Evolutionary conservation across 2,329 filamentous ascomycete species (phyloP).

Genomic region (Xylariaceae sp.): DNA sequence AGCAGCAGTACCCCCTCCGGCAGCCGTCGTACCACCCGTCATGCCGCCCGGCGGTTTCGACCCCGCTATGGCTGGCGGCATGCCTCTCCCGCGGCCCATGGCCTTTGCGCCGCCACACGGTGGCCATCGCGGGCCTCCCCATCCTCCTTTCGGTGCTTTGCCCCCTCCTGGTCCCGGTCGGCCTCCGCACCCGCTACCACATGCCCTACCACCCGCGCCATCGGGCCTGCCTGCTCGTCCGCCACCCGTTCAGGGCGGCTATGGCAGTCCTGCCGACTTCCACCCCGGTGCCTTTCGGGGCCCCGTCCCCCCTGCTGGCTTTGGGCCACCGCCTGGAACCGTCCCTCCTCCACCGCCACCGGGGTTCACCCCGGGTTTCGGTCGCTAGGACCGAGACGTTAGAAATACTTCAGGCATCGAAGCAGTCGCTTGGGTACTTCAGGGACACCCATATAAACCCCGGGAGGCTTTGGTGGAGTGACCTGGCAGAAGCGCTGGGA

Average conservation of each 20-base stretch:
- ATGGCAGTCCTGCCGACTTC: conserved; percentile 58
- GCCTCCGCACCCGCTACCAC: conserved; percentile 35
- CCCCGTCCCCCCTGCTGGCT: conserved; percentile 41
- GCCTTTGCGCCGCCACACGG: conserved; percentile 29
- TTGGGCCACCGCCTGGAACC: conserved; percentile 32
- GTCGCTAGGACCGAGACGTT: conserved; percentile 12
- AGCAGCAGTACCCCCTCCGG: conserved; percentile 22
- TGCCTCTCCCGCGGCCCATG: conserved; percentile 36
- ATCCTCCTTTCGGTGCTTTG: conserved; percentile 32
- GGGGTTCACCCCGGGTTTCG: conserved; percentile 27
- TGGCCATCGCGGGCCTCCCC: conserved; percentile 28
- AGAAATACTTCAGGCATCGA: too few relatives aligned
- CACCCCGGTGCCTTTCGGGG: conserved; percentile 41
- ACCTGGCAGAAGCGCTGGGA: too few relatives aligned
- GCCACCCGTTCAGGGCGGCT: conserved; percentile 62
- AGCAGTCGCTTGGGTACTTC: too few relatives aligned
- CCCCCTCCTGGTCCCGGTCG: conserved; percentile 27
- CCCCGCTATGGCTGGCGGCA: conserved; percentile 28
- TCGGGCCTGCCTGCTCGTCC: conserved; percentile 58
- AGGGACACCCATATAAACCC: too few relatives aligned
- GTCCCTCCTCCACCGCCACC: conserved; percentile 25
- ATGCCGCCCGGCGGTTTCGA: conserved; percentile 26
- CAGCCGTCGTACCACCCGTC: conserved; percentile 17
- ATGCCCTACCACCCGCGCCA: conserved; percentile 52
- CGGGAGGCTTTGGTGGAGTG: too few relatives aligned